Evolutionary conservation across 2,329 filamentous ascomycete genomes (phyloP).

Genomic region (Sordariomycetes sp.): DNA sequence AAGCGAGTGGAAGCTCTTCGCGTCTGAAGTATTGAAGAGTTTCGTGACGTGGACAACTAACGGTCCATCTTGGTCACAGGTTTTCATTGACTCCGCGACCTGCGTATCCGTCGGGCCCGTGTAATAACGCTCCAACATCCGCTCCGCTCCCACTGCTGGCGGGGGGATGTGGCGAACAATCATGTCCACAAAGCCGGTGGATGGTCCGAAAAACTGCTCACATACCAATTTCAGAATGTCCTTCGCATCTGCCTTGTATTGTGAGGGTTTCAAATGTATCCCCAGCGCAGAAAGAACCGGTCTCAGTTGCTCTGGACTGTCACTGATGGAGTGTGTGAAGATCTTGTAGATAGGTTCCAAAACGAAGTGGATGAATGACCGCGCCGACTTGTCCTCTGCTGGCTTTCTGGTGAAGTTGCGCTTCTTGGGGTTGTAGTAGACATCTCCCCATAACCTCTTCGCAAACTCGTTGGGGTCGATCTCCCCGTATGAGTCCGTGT

Average conservation of each 20-base stretch:
- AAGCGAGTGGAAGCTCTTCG: conserved; percentile 83
- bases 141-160: conserved; percentile 66
- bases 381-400: conserved; percentile 67
- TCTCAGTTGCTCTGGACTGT: conserved; percentile 77
- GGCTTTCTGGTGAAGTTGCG: conserved; percentile 87
- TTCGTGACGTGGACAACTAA: conserved; percentile 90
- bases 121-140: conserved; percentile 78
- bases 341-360: conserved; percentile 97
- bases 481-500: conserved; percentile 76
- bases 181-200: conserved; percentile 93
- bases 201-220: conserved; percentile 88
- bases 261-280: conserved; percentile 82
- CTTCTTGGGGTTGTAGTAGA: conserved; percentile 88
- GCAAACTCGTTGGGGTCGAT: conserved; percentile 79
- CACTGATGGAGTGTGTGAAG: conserved; percentile 88
- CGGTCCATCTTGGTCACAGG: conserved; percentile 82
- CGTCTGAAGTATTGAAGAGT: conserved; percentile 81
- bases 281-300: conserved; percentile 69
- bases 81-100: conserved; percentile 68
- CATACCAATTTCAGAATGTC: conserved; percentile 83
- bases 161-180: conserved; percentile 82
- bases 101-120: conserved; percentile 82
- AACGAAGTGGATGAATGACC: conserved; percentile 90
- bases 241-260: conserved; percentile 84
- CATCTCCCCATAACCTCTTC: conserved; percentile 83